Evolutionary conservation across 129 eudicot genomes (phyloP).

Genomic region (Tagetes erecta): DNA sequence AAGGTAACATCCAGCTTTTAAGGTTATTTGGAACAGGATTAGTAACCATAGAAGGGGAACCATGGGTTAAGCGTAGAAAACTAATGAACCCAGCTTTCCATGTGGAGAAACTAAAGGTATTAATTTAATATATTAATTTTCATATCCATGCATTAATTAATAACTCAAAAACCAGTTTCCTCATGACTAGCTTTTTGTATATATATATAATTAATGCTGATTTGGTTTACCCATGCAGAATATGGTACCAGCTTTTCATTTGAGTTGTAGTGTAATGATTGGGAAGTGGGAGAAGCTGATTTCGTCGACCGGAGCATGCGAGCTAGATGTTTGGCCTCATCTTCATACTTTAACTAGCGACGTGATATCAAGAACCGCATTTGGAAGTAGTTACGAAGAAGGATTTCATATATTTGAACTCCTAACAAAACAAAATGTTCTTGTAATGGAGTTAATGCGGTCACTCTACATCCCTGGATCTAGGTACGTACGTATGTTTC

Average conservation of each 20-base stretch:
- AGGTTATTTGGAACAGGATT: background rate
- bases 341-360: conserved; percentile 9
- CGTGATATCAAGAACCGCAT: conserved; percentile 12
- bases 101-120: conserved; percentile 9
- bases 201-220: background rate
- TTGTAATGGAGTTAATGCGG: background rate
- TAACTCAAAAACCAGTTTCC: background rate
- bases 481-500: background rate
- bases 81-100: background rate
- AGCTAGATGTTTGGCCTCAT: conserved; percentile 10
- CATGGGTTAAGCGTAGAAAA: background rate
- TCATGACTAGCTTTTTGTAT: background rate
- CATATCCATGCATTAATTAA: background rate
- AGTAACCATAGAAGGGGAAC: background rate
- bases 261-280: conserved; percentile 4
- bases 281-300: conserved; percentile 1
- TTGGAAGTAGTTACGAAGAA: conserved; percentile 14
- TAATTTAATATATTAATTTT: background rate
- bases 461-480: conserved; percentile 5
- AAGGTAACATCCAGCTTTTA: background rate
- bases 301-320: background rate
- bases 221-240: background rate
- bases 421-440: background rate
- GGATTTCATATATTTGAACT: conserved; percentile 5
- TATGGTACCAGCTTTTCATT: background rate